Percentiles rank a stretch among this genome's conserved stretches.
These are phyloP conservation scores for Trifolium pratense DNA, from an alignment of 306 rosid genomes.

Conservation along the genomic window DNA sequence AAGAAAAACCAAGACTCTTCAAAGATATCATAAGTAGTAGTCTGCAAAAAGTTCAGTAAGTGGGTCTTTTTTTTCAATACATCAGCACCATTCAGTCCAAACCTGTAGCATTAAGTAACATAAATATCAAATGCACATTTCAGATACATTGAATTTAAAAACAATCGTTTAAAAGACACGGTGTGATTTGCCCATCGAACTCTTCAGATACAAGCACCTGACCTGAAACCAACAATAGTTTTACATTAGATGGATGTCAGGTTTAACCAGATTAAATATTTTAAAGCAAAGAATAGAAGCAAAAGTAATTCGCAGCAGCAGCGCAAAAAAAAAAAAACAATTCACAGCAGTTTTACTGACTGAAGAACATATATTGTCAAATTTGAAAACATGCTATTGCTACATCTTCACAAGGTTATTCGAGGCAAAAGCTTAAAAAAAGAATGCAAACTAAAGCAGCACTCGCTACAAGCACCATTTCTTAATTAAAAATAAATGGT, in stretches of 20 bases:
- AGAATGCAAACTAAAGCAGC: no score
- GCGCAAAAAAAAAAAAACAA: no score
- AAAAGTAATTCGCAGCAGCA: not conserved
- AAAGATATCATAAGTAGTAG: no score
- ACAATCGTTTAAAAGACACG: conserved; percentile 42
- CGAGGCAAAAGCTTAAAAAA: no score
- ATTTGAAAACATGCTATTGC: not conserved
- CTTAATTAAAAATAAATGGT: no score
- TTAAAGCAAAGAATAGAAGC: not conserved
- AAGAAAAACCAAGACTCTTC: no score
- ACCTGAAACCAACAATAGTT: conserved; percentile 46
- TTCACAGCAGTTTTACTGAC: no score
- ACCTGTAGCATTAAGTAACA: no score
- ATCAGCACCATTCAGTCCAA: no score
- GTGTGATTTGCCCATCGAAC: conserved; percentile 54
- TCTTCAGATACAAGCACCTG: conserved; percentile 55
- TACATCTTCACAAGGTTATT: not conserved
- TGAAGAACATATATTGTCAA: not conserved
- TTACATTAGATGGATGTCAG: conserved; percentile 6
- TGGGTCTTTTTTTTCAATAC: no score
- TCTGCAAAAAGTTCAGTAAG: no score
- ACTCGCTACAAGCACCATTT: no score
- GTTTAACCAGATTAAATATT: not conserved
- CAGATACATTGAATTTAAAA: not conserved
- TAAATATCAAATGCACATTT: not conserved